phyloP scores from a whole-genome alignment of 1,284 basidiomycete species.

The Prillingera fragicola region DNA sequence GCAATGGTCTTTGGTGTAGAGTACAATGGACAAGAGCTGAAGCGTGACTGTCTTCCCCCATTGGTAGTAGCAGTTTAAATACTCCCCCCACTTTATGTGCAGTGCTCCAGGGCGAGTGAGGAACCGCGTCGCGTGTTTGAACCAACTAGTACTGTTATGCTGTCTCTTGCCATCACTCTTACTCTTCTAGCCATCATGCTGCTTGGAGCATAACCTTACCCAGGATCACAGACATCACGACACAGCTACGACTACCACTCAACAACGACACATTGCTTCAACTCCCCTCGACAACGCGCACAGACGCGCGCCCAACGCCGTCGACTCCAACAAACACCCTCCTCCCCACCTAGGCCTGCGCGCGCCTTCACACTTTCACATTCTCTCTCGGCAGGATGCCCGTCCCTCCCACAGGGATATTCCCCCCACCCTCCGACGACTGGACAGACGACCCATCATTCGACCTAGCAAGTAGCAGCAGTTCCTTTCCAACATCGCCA shows the following conservation, averaged over 20 bases:
- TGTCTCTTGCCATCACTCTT: no score
- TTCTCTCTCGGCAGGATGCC: constrained; percentile 7
- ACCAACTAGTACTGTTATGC: no score
- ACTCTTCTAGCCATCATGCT: no score
- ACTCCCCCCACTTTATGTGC: no score
- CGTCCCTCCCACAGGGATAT: constrained; percentile 25
- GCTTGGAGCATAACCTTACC: no score
- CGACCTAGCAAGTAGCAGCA: constrained; percentile 23
- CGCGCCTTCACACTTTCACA: background rate
- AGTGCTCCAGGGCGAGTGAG: no score
- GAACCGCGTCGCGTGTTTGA: no score
- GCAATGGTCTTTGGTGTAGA: no score
- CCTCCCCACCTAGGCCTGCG: background rate
- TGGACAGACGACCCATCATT: constrained; percentile 43
- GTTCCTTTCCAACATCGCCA: constrained; percentile 17
- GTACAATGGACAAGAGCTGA: no score
- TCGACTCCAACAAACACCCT: background rate
- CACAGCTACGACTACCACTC: background rate
- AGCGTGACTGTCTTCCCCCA: no score
- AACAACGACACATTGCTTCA: background rate
- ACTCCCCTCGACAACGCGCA: no score
- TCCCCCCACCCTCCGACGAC: constrained; percentile 31
- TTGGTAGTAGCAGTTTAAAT: no score
- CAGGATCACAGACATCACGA: background rate
- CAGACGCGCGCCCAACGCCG: background rate